phyloP scores from a whole-genome alignment of 768 basidiomycete genomes.

The Tylopilus sp. region DNA sequence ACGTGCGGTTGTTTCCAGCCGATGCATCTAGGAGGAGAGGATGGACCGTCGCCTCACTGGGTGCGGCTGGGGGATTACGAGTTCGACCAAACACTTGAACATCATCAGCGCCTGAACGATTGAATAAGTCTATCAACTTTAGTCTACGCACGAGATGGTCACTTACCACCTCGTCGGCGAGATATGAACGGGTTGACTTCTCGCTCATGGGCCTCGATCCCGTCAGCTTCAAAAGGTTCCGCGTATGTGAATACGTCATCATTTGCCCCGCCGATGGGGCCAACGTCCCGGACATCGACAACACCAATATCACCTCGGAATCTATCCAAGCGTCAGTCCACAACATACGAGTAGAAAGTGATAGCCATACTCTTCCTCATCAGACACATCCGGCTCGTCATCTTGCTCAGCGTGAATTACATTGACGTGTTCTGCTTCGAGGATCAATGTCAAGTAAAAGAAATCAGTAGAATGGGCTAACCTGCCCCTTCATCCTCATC shows the following conservation, averaged over 20 bases:
- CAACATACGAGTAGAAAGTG: background rate
- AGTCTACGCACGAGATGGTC: background rate
- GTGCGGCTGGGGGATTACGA: conserved; percentile 47
- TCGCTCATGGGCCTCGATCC: conserved; percentile 42
- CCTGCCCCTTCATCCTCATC: conserved; percentile 28
- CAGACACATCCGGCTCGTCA: conserved; percentile 60
- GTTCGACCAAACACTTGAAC: conserved; percentile 61
- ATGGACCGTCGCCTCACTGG: conserved; percentile 74
- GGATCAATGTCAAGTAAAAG: conserved; percentile 8
- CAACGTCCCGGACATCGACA: conserved; percentile 34
- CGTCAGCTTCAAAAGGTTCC: conserved; percentile 48
- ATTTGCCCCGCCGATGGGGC: conserved; percentile 26
- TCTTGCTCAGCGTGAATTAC: conserved; percentile 62
- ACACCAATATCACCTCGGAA: conserved; percentile 40
- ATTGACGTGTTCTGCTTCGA: conserved; percentile 44
- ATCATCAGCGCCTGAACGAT: conserved; percentile 46
- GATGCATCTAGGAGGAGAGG: conserved; percentile 75
- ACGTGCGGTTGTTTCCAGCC: conserved; percentile 40
- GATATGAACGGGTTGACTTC: conserved; percentile 41
- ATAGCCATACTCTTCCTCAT: conserved; percentile 58
- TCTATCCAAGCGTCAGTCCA: conserved; percentile 28
- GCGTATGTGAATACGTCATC: conserved; percentile 57
- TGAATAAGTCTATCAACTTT: background rate
- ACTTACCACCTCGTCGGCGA: conserved; percentile 46
- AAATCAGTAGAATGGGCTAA: background rate